Conservation (phyloP, 768 basidiomycete species). For the Pulveroboletus sp. region DNA sequence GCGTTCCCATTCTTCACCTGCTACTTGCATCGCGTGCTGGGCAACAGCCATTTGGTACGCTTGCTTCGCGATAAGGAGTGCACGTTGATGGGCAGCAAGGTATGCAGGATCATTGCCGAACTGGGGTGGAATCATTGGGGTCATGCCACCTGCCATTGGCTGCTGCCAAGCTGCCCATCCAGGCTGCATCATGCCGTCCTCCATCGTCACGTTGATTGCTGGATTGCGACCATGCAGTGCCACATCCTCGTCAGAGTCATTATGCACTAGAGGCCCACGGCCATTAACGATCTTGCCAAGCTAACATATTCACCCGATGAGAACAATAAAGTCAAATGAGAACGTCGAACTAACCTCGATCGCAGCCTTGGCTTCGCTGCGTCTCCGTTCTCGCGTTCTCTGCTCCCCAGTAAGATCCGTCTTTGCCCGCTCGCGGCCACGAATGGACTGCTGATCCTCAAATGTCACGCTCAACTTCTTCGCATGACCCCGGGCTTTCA, state of each 20-base stretch:
- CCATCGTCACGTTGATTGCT: slow-evolving; percentile 37
- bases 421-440: slow-evolving; percentile 30
- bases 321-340: neutral
- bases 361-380: slow-evolving; percentile 80
- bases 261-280: slow-evolving; percentile 54
- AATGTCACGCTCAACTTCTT: slow-evolving; percentile 69
- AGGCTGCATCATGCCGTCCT: slow-evolving; percentile 27
- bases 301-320: slow-evolving; percentile 35
- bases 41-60: slow-evolving; percentile 88
- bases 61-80: slow-evolving; percentile 83
- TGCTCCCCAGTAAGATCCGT: slow-evolving; percentile 39
- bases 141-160: slow-evolving; percentile 23
- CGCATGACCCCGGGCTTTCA: slow-evolving; percentile 33
- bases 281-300: slow-evolving; percentile 88
- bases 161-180: slow-evolving; percentile 33
- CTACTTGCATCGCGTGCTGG: slow-evolving; percentile 83
- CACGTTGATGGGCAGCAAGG: slow-evolving; percentile 79
- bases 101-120: slow-evolving; percentile 50
- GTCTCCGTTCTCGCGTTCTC: slow-evolving; percentile 65
- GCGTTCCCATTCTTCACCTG: slow-evolving; percentile 91
- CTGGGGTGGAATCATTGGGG: slow-evolving; percentile 36
- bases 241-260: slow-evolving; percentile 44
- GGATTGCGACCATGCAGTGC: slow-evolving; percentile 10
- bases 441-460: slow-evolving; percentile 43
- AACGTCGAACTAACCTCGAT: slow-evolving; percentile 57